These are phyloP conservation scores for Metschnikowia kofuensis DNA, from an alignment of 805 yeast genomes.

Conservation along the genomic window DNA sequence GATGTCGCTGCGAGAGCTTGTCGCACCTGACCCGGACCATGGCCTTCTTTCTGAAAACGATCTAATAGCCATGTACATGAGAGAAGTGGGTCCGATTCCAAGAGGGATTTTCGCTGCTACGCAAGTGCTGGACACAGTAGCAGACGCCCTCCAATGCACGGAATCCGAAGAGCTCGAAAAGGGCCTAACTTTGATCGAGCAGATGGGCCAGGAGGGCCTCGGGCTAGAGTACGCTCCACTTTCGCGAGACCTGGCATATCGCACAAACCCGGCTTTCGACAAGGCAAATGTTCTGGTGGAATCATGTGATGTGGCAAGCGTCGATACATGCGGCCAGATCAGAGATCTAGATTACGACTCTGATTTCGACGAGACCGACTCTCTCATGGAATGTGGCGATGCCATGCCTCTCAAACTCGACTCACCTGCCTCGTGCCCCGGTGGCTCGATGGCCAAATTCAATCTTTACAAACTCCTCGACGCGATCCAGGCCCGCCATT, in stretches of 20 bases:
- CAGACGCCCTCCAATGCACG: not conserved
- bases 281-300: not conserved
- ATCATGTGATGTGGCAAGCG: constrained; percentile 3
- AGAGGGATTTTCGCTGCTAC: constrained; percentile 1
- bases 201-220: constrained; percentile 6
- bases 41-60: constrained; percentile 4
- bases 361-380: constrained; percentile 20
- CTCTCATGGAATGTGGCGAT: constrained; percentile 20
- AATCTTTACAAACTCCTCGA: constrained; percentile 12
- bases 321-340: constrained; percentile 4
- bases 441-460: constrained; percentile 5
- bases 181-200: constrained; percentile 5
- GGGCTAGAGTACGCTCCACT: constrained; percentile 1
- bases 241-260: not conserved
- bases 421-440: too few species aligned
- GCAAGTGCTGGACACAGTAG: constrained; percentile 7
- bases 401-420: not conserved
- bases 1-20: not conserved
- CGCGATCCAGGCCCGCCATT: constrained; percentile 12
- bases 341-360: constrained; percentile 9
- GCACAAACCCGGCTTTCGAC: not conserved
- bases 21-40: not conserved
- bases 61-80: constrained; percentile 7
- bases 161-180: not conserved
- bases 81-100: constrained; percentile 1